Base-by-base conservation (phyloP, 225 moss, liverwort and hornwort species). In the Ulota crispa region DNA sequence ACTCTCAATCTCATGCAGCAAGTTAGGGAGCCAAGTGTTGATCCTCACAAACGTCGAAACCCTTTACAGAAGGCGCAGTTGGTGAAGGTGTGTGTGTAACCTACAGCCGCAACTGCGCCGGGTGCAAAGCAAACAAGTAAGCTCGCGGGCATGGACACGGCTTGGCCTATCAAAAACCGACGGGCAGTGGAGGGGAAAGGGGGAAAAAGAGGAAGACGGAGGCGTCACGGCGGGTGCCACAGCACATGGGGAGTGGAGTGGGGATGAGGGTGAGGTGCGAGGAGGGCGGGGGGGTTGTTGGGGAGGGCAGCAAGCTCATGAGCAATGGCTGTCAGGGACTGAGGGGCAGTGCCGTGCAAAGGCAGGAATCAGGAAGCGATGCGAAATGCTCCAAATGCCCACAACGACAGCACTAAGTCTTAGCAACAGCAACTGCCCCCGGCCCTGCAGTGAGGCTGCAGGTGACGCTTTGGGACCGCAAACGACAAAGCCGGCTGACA, bases 61-160 rank as follows among this genome's bases (percentile, higher is more conserved):
- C 50, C 30, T 2, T 55, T 23, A 21, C 8, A 23, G 32, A 64
- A 31, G 9, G 18, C 65, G 10, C 34, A 20, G 1, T 1, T 65
- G 65, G 65, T 4, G 21, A 20, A 36, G 12, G 27, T n/a, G 39
- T 43, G 3, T 8, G 26, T 7, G 11, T 65, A 66, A 78, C 78
- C 78, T 78, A 78, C 78, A 78, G 78, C 78, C 68, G 37, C 41
- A 55, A 78, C 30, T 56, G 28, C 78, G 68, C 50, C 50, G 50
- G 50, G 50, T 50, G 50, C 50, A 6, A 50, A 50, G 50, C 50
- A 50, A 50, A 18, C 50, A 16, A 45, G 45, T 14, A 45, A 45
- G 45, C 13, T 45, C 45, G 12, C 45, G 45, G 14, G 45, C 43
- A 43, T 43, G 43, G 53, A 27, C 54, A 47, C 76, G n/a, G 64